Evolutionary conservation across 331 rosid genomes (phyloP).

Genomic region (Cucumis variabilis): DNA sequence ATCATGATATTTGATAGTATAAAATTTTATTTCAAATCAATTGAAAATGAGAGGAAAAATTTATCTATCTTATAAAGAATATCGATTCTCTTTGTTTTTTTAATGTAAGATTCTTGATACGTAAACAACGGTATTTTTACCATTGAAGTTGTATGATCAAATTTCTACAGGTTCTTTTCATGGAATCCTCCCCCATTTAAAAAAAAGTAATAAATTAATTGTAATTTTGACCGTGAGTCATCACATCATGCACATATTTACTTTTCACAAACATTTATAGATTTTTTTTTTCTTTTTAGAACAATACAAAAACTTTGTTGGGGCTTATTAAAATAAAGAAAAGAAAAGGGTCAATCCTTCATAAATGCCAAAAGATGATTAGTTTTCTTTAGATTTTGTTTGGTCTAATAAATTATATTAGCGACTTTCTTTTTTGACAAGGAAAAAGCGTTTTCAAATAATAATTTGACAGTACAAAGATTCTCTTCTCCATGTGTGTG

Average conservation of each 20-base stretch:
- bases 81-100: no score
- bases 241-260: background rate
- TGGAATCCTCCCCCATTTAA: background rate
- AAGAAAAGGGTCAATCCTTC: background rate
- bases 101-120: no score
- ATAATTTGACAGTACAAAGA: constrained; percentile 1
- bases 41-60: no score
- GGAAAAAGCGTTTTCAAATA: background rate
- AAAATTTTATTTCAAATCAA: no score
- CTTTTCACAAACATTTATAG: background rate
- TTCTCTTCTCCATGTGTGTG: constrained; percentile 12
- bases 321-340: background rate
- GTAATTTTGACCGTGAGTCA: background rate
- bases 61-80: no score
- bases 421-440: background rate
- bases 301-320: background rate
- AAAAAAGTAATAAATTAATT: no score
- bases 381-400: background rate
- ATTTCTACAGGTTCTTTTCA: no score
- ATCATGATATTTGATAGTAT: no score
- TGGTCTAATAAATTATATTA: background rate
- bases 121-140: no score
- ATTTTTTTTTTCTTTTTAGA: background rate
- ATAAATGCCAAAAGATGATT: background rate
- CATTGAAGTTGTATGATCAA: no score